Percentiles rank a stretch among this genome's conserved stretches.
These are phyloP conservation scores for Penicillium sp. DNA, from an alignment of 2,329 filamentous ascomycete species.

Conservation along the genomic window DNA sequence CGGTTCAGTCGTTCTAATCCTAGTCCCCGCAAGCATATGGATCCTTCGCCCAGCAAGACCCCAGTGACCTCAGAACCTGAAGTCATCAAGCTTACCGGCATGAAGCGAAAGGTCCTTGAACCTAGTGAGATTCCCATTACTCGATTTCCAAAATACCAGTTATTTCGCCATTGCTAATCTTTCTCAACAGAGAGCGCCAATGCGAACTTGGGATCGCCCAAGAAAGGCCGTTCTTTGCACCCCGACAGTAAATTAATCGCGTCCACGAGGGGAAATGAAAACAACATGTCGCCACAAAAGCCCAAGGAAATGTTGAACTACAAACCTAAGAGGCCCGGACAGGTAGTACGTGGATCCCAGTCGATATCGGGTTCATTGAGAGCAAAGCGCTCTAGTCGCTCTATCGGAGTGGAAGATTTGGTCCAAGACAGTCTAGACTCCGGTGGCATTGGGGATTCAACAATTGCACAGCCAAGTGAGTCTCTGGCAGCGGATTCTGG, in stretches of 20 bases:
- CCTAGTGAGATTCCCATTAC: constrained; percentile 35
- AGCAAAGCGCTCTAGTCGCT: constrained; percentile 10
- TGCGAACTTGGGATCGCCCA: constrained; percentile 36
- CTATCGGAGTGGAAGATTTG: constrained; percentile 9
- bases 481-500: constrained; percentile 12
- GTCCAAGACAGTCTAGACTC: not conserved
- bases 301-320: constrained; percentile 10
- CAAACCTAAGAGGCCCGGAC: constrained; percentile 2
- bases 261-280: constrained; percentile 11
- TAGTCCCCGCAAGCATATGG: constrained; percentile 13
- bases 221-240: constrained; percentile 20
- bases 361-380: constrained; percentile 7
- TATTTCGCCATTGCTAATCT: not conserved
- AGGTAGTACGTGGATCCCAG: constrained; percentile 11
- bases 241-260: constrained; percentile 14
- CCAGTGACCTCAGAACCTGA: constrained; percentile 13
- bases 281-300: constrained; percentile 14
- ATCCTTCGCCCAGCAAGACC: constrained; percentile 14
- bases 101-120: constrained; percentile 36
- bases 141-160: not conserved
- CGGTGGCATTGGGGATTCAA: not conserved
- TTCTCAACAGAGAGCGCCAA: constrained; percentile 46
- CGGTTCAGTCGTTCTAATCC: constrained; percentile 29
- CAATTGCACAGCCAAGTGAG: constrained; percentile 1
- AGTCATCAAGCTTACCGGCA: constrained; percentile 10